Evolutionary conservation across 192 early-diverging fungal genomes (phyloP), one percentile per base, ranked within the genome.

Genomic region (Ambispora gerdemannii): DNA sequence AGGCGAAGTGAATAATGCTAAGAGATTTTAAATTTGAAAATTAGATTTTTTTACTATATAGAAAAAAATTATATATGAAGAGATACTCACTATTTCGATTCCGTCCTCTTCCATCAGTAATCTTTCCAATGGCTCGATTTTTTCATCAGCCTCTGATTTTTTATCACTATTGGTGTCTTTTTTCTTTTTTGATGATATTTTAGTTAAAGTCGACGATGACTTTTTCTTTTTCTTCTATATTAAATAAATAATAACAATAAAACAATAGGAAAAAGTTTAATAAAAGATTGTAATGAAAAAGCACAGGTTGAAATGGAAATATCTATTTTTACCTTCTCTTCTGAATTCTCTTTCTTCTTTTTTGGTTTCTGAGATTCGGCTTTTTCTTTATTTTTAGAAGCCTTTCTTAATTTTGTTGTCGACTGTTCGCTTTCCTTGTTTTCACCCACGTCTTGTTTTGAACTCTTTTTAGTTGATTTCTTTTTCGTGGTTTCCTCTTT

Each of bases 201-300:
- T 75, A 0, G 55, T 73, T 63, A 81, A 80, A 32, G 74, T 77
- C 20, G n/a, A n/a, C n/a, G 74, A 72, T n/a, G 74, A 74, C 75
- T 78, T 77, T 59, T 76, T 75, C 71, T 75, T 78, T 47, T 78
- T n/a, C n/a, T n/a, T n/a, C n/a, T n/a, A n/a, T n/a, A n/a, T n/a
- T n/a, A n/a, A n/a, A n/a, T n/a, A n/a, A n/a, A n/a, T n/a, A n/a
- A n/a, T n/a, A n/a, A n/a, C n/a, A n/a, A n/a, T n/a, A n/a, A n/a
- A n/a, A n/a, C n/a, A n/a, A n/a, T n/a, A n/a, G n/a, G n/a, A n/a
- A n/a, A n/a, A n/a, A n/a, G n/a, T n/a, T n/a, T n/a, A n/a, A n/a
- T n/a, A n/a, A n/a, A n/a, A n/a, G n/a, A n/a, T n/a, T n/a, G n/a
- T n/a, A n/a, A n/a, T n/a, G n/a, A n/a, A n/a, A n/a, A n/a, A n/a